Conservation (phyloP, 2,329 filamentous ascomycete species). For the Colletotrichum karsti region DNA sequence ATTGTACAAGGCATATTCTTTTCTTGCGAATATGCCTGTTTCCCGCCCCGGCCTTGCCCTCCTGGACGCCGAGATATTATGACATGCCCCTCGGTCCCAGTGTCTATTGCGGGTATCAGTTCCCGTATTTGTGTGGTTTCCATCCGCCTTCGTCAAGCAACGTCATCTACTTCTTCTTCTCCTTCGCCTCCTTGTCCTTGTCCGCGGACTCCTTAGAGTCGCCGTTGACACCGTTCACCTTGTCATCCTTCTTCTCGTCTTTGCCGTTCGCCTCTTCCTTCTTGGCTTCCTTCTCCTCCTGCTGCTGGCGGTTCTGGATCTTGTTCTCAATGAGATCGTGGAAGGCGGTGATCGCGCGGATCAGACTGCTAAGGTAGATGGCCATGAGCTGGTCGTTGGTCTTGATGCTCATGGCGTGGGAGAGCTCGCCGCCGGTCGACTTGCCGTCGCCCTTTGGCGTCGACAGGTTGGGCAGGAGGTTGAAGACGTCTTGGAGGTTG, state of each 20-base stretch:
- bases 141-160: neutral
- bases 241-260: slow-evolving; percentile 65
- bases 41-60: slow-evolving; percentile 15
- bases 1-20: slow-evolving; percentile 28
- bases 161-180: slow-evolving; percentile 52
- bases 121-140: slow-evolving; percentile 2
- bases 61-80: slow-evolving; percentile 30
- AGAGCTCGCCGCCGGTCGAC: slow-evolving; percentile 81
- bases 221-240: slow-evolving; percentile 46
- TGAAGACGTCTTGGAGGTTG: slow-evolving; percentile 99
- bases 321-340: slow-evolving; percentile 99
- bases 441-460: slow-evolving; percentile 75
- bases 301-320: slow-evolving; percentile 97
- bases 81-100: slow-evolving; percentile 23
- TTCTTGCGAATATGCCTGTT: slow-evolving; percentile 20
- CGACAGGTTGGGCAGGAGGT: slow-evolving; percentile 93
- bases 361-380: slow-evolving; percentile 96
- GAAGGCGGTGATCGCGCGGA: slow-evolving; percentile 97
- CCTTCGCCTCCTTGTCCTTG: slow-evolving; percentile 61
- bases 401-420: slow-evolving; percentile 98
- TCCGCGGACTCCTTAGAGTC: slow-evolving; percentile 57
- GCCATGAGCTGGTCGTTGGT: slow-evolving; percentile 99
- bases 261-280: slow-evolving; percentile 73
- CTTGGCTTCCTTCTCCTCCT: slow-evolving; percentile 93
- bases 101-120: slow-evolving; percentile 29